Base-by-base conservation (phyloP, 371 early-diverging fungal species). In the Umbelopsis sp. region DNA sequence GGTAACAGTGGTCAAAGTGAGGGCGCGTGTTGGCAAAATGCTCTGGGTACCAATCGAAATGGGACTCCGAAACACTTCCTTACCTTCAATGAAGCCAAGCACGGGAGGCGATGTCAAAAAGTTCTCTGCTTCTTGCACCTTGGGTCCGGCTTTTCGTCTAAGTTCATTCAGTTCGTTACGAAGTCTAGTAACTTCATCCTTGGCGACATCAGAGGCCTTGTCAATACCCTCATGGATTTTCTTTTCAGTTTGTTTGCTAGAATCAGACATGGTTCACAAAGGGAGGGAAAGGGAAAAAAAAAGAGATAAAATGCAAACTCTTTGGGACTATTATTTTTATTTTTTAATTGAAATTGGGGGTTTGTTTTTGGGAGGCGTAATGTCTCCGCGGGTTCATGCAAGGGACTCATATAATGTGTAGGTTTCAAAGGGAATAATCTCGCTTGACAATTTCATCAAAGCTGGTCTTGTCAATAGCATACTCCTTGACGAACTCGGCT, bases 401-500 rank as follows among this genome's bases (percentile, higher is more conserved):
- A 57, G 57, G 57, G 57, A 57, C 41, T 41, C 29, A 29, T 29
- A 29, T 29, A 3, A 22, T 29, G 1, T 29, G 4, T 29, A 1
- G 22, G 57, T 57, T 57, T 57, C 57, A 57, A 44, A 41, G 50
- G 6, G 44, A 65, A 69, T 89, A 90, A 66, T 89, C 86, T 57
- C 82, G 81, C 77, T 87, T 86, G 35, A 90, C 86, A 70, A 91
- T 81, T 38, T 80, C 79, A 72, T 94, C 87, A 68, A 97, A 92
- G 7, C 82, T 78, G 22, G 87, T 89, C 51, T 73, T 74, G 74
- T 93, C 88, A 14, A 90, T 80, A 9, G 95, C 95, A 79, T 82
- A 92, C 46, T 83, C 86, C 65, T 91, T 86, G 66, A 97, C 82
- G 71, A 92, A 84, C 65, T 99, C 97, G 52, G 93, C 92, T 86